Conservation (phyloP, 768 basidiomycete species). For the Amanita muscaria region DNA sequence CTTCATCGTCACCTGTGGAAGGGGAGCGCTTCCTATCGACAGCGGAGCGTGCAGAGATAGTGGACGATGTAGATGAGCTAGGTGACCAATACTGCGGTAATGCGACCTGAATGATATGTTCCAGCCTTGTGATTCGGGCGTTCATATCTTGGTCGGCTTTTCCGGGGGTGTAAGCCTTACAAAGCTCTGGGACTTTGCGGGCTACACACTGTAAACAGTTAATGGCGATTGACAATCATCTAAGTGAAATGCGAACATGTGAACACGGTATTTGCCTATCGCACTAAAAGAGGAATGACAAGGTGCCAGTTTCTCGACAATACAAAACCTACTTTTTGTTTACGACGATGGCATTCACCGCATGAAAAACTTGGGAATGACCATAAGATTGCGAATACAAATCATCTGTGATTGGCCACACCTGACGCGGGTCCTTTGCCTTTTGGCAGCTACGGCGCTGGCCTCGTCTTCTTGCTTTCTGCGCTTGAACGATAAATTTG, state of each 20-base stretch:
- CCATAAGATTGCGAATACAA: conserved; percentile 8
- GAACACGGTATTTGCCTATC: conserved; percentile 81
- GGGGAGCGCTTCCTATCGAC: conserved; percentile 33
- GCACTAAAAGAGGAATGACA: conserved; percentile 40
- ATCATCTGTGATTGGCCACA: conserved; percentile 20
- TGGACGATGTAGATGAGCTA: conserved; percentile 18
- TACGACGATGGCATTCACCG: conserved; percentile 81
- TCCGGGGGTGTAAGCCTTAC: conserved; percentile 83
- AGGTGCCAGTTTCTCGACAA: not conserved
- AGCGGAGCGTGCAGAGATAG: conserved; percentile 14
- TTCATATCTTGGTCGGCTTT: conserved; percentile 78
- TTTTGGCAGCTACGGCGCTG: conserved; percentile 41
- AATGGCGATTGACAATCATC: conserved; percentile 12
- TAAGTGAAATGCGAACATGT: conserved; percentile 43
- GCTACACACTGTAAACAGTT: conserved; percentile 53
- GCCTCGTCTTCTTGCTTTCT: conserved; percentile 58
- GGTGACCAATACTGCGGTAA: conserved; percentile 62
- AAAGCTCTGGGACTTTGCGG: conserved; percentile 80
- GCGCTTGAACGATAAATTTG: conserved; percentile 35
- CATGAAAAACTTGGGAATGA: conserved; percentile 58
- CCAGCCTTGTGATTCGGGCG: conserved; percentile 63
- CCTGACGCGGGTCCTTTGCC: conserved; percentile 73
- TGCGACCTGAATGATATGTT: conserved; percentile 74
- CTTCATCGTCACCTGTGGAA: conserved; percentile 57
- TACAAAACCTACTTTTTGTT: conserved; percentile 58